phyloP scores from a whole-genome alignment of 2,329 filamentous ascomycete species.

The Aspergillus vadensis region DNA sequence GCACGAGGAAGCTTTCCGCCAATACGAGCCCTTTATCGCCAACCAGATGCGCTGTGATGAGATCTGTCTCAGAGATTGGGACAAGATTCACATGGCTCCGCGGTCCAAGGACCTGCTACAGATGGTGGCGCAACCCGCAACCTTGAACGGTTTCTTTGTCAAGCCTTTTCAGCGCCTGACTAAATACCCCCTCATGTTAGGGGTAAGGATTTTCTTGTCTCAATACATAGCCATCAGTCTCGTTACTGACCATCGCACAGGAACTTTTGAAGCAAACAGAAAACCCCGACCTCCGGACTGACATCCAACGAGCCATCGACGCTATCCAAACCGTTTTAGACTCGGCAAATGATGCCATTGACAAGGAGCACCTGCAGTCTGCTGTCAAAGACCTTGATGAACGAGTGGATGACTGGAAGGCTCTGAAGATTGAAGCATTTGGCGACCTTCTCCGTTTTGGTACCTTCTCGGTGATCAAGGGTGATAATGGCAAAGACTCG shows the following conservation, averaged over 20 bases:
- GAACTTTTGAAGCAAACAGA: slow-evolving; percentile 84
- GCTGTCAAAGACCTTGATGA: slow-evolving; percentile 78
- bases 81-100: slow-evolving; percentile 73
- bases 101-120: slow-evolving; percentile 66
- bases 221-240: neutral
- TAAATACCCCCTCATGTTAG: slow-evolving; percentile 89
- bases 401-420: slow-evolving; percentile 96
- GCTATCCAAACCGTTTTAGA: slow-evolving; percentile 79
- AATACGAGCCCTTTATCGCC: slow-evolving; percentile 96
- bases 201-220: slow-evolving; percentile 54
- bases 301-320: slow-evolving; percentile 75
- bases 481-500: slow-evolving; percentile 73
- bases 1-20: slow-evolving; percentile 83
- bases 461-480: slow-evolving; percentile 86
- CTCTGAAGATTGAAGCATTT: slow-evolving; percentile 85
- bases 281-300: slow-evolving; percentile 68
- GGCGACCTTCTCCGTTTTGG: slow-evolving; percentile 86
- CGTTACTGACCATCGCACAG: slow-evolving; percentile 45
- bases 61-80: slow-evolving; percentile 80
- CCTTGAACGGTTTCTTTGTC: slow-evolving; percentile 85
- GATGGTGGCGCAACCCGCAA: slow-evolving; percentile 84
- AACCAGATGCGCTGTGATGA: slow-evolving; percentile 91
- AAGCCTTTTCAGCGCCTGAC: slow-evolving; percentile 96
- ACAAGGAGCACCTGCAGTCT: slow-evolving; percentile 80
- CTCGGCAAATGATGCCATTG: slow-evolving; percentile 87